These are phyloP conservation scores for Xanthoconium separans DNA, from an alignment of 1,284 basidiomycete genomes.

Conservation along the genomic window DNA sequence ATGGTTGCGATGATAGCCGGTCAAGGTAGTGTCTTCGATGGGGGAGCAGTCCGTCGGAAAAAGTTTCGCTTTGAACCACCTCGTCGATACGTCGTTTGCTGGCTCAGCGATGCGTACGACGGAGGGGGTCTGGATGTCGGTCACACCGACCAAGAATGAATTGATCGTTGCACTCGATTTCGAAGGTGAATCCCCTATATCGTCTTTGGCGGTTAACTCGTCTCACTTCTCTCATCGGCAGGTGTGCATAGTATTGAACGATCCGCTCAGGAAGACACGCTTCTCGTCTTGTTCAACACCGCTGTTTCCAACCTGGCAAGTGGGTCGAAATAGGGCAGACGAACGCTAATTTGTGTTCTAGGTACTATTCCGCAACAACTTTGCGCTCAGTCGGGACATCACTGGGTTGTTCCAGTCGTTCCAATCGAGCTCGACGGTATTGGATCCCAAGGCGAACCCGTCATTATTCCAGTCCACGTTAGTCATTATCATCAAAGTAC, in stretches of 20 bases:
- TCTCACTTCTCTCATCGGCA: constrained; percentile 19
- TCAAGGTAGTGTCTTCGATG: constrained; percentile 66
- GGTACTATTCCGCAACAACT: constrained; percentile 67
- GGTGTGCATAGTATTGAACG: constrained; percentile 65
- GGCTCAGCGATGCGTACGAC: constrained; percentile 66
- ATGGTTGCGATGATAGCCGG: constrained; percentile 40
- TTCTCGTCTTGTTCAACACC: constrained; percentile 63
- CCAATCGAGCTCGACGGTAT: constrained; percentile 57
- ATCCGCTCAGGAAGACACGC: constrained; percentile 60
- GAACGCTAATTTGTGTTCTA: constrained; percentile 15
- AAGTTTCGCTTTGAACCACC: constrained; percentile 59
- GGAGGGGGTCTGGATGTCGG: constrained; percentile 70
- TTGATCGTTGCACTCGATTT: constrained; percentile 64
- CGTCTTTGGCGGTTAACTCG: background rate
- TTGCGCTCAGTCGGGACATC: constrained; percentile 58
- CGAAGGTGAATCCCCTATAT: constrained; percentile 41
- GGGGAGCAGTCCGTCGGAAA: constrained; percentile 69
- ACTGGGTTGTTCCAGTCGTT: constrained; percentile 62
- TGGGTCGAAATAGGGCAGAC: no score
- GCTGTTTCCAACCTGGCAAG: constrained; percentile 56
- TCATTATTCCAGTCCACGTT: constrained; percentile 58
- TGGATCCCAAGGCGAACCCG: constrained; percentile 58
- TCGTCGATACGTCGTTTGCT: constrained; percentile 63
- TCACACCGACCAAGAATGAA: constrained; percentile 54
- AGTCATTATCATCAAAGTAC: constrained; percentile 62